Base-by-base conservation (phyloP, 495 filamentous ascomycete genomes). In the Talaromyces proteolyticus region DNA sequence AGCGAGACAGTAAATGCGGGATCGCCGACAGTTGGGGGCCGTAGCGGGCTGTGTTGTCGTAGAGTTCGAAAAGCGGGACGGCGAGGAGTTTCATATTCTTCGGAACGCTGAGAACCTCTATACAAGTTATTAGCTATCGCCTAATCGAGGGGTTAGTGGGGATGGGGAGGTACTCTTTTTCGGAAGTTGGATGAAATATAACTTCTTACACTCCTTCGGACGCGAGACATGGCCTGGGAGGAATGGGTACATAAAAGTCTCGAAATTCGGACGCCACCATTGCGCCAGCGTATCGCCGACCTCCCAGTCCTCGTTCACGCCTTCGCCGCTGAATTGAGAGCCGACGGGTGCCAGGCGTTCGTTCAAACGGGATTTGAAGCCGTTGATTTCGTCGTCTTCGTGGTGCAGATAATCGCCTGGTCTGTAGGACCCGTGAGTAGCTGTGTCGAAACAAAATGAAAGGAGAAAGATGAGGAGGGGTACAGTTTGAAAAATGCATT, bases 11-110 rank as follows among this genome's bases (percentile, higher is more conserved):
- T 1, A 96, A 70, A 60, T 97, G 94, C 6, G 93, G 93, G 41
- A 98, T 96, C 2, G 93, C 92, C 0, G 89, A 94, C 3, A 98
- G 81, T 65, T 98, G 93, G 4, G 93, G 93, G 0, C 93, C 93
- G 61, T 98, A 98, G 52, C 93, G 75, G 3, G 84, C 86, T 1
- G 89, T 95, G 69, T 98, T 98, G 61, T 97, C 93, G 71, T 96
- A 98, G 17, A 98, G 79, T 69, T 98, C 93, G 67, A 96, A 98
- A 0, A 98, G 76, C 3, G 93, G 93, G 2, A 98, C 93, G 10
- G 93, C 93, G 20, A 98, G 82, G 6, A 98, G 80, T 65, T 98
- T 98, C 93, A 98, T 97, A 72, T 98, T 98, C 77, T 98, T 98
- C 2, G 93, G 93, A 16, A 97, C 94, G 57, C 84, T 89, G 40